A percentile compares a stretch with the other conserved stretches of the same genome.
Conservation (phyloP, 441 rosid genomes). For the Populus hybrid region DNA sequence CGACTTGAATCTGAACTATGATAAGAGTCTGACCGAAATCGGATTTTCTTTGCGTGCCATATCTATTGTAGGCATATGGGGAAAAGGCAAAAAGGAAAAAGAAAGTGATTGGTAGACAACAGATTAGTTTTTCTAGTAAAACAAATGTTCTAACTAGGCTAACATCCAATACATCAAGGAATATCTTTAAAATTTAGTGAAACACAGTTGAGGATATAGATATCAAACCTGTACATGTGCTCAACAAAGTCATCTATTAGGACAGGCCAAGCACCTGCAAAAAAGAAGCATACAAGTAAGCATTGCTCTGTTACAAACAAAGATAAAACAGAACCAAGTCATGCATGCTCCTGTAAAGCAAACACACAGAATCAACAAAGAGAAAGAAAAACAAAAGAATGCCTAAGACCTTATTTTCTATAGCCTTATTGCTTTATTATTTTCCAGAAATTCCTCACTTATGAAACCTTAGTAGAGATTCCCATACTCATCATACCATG, state of each 20-base stretch:
- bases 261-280: slow-evolving; percentile 98
- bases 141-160: neutral
- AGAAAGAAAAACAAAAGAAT: neutral
- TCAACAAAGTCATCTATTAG: slow-evolving; percentile 94
- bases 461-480: neutral
- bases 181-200: neutral
- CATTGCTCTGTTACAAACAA: neutral
- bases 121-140: neutral
- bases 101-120: neutral
- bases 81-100: neutral
- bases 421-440: neutral
- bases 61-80: neutral
- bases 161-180: neutral
- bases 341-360: neutral
- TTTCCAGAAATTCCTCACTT: neutral
- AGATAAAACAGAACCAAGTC: neutral
- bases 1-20: slow-evolving; percentile 15
- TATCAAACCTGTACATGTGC: slow-evolving; percentile 91
- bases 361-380: neutral
- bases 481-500: neutral
- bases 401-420: neutral
- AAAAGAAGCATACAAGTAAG: slow-evolving; percentile 13
- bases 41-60: neutral
- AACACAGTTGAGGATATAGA: neutral
- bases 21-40: neutral